Conservation (phyloP, 192 early-diverging fungal species). For the Mortierella antarctica region DNA sequence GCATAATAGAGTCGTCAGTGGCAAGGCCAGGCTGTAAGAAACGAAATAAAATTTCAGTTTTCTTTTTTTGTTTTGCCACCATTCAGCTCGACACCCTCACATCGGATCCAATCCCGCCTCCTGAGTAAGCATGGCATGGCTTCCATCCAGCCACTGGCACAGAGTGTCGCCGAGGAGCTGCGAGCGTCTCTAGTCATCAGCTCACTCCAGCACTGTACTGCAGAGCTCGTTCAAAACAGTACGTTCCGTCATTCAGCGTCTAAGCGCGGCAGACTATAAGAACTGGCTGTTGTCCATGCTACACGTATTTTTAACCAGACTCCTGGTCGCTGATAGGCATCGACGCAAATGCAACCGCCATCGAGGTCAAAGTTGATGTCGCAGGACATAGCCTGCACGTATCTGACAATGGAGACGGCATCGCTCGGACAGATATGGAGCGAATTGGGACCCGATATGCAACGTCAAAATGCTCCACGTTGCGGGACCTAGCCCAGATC, state of each 20-base stretch:
- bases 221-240: slow-evolving; percentile 74
- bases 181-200: slow-evolving; percentile 49
- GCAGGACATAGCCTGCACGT: slow-evolving; percentile 62
- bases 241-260: slow-evolving; percentile 2
- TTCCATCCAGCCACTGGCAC: slow-evolving; percentile 41
- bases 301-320: slow-evolving; percentile 2
- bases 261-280: not conserved
- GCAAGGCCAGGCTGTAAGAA: slow-evolving; percentile 43
- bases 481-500: slow-evolving; percentile 51
- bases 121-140: slow-evolving; percentile 38
- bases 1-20: slow-evolving; percentile 30
- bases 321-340: slow-evolving; percentile 44
- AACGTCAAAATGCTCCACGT: slow-evolving; percentile 67
- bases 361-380: slow-evolving; percentile 61
- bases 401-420: slow-evolving; percentile 72
- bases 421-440: slow-evolving; percentile 56
- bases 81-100: not conserved
- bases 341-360: slow-evolving; percentile 64
- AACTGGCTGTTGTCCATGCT: not conserved
- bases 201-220: slow-evolving; percentile 62
- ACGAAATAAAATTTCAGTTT: not conserved
- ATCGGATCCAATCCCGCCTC: not conserved
- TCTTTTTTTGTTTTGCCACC: not conserved
- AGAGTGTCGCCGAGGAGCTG: slow-evolving; percentile 38
- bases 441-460: slow-evolving; percentile 63